A percentile compares a stretch with the other conserved stretches of the same genome.
These are phyloP conservation scores for Exserohilum rostratum DNA, from an alignment of 2,329 filamentous ascomycete species.

Conservation along the genomic window DNA sequence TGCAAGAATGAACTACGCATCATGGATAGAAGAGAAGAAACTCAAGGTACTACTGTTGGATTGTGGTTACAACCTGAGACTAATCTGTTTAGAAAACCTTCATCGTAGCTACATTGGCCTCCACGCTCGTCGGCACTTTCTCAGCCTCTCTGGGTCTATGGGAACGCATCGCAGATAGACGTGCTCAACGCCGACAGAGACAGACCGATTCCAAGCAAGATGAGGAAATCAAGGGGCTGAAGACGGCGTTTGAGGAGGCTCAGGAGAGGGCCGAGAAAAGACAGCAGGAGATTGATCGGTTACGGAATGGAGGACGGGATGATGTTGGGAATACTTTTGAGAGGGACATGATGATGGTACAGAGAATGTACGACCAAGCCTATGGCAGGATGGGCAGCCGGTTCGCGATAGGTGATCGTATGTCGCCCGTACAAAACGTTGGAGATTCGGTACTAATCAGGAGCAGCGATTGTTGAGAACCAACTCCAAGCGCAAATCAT, in stretches of 20 bases:
- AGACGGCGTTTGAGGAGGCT: constrained; percentile 37
- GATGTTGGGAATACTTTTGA: constrained; percentile 43
- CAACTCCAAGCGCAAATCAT: constrained; percentile 53
- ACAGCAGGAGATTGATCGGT: constrained; percentile 31
- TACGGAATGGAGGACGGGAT: constrained; percentile 30
- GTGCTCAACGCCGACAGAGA: constrained; percentile 47
- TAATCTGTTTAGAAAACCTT: constrained; percentile 49
- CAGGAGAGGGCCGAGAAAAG: constrained; percentile 35
- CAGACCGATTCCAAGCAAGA: constrained; percentile 47
- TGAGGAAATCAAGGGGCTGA: constrained; percentile 42
- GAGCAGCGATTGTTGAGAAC: constrained; percentile 50
- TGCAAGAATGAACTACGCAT: constrained; percentile 51
- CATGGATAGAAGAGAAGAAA: constrained; percentile 55
- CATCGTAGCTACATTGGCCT: constrained; percentile 53
- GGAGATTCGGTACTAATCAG: constrained; percentile 1
- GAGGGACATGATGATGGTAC: constrained; percentile 43
- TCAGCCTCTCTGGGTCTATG: constrained; percentile 53
- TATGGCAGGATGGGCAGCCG: constrained; percentile 43
- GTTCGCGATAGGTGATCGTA: constrained; percentile 50
- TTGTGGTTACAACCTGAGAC: not conserved
- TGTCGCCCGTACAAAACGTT: constrained; percentile 10
- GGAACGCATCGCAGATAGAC: constrained; percentile 48
- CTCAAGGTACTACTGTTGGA: constrained; percentile 42
- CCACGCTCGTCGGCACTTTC: constrained; percentile 54
- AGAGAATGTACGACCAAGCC: constrained; percentile 47